Percentiles rank a stretch among this genome's conserved stretches.
Conservation (phyloP, 1,139 yeast species). For the Hemisphaericaspora subhashii region DNA sequence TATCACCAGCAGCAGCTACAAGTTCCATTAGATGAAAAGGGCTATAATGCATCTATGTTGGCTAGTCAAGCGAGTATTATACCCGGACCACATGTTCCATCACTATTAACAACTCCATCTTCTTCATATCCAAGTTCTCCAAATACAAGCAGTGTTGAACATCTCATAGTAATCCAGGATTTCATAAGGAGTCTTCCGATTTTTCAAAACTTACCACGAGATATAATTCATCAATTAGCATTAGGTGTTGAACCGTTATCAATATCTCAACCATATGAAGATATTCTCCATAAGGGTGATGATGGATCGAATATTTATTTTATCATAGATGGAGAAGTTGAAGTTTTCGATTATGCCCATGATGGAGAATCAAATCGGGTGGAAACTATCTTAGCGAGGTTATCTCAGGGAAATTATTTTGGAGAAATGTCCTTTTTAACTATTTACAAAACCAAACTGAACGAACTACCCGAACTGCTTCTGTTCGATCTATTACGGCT, state of each 20-base stretch:
- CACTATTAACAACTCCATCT: slow-evolving; percentile 11
- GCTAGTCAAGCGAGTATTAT: slow-evolving; percentile 23
- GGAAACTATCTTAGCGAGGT: slow-evolving; percentile 53
- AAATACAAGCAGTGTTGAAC: background rate
- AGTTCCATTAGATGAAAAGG: background rate
- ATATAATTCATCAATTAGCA: slow-evolving; percentile 62
- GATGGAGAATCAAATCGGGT: slow-evolving; percentile 20
- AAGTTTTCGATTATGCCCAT: slow-evolving; percentile 49
- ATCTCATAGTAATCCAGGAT: slow-evolving; percentile 44
- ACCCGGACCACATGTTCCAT: slow-evolving; percentile 31
- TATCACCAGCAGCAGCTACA: background rate
- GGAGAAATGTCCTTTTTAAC: slow-evolving; percentile 75
- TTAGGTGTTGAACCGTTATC: slow-evolving; percentile 58
- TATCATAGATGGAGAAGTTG: slow-evolving; percentile 68
- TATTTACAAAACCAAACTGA: slow-evolving; percentile 37
- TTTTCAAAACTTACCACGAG: slow-evolving; percentile 55
- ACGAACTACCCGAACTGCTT: slow-evolving; percentile 51
- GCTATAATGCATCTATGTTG: slow-evolving; percentile 15
- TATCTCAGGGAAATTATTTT: slow-evolving; percentile 64
- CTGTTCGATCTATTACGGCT: slow-evolving; percentile 58
- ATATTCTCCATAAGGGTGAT: slow-evolving; percentile 60
- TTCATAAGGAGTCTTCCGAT: slow-evolving; percentile 58
- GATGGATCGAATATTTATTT: slow-evolving; percentile 64
- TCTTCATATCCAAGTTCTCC: slow-evolving; percentile 3
- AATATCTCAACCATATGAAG: slow-evolving; percentile 52